Percentiles rank a stretch among this genome's conserved stretches.
Conservation (phyloP, 208 protist genomes). For the Trypanosomatidae sp. region DNA sequence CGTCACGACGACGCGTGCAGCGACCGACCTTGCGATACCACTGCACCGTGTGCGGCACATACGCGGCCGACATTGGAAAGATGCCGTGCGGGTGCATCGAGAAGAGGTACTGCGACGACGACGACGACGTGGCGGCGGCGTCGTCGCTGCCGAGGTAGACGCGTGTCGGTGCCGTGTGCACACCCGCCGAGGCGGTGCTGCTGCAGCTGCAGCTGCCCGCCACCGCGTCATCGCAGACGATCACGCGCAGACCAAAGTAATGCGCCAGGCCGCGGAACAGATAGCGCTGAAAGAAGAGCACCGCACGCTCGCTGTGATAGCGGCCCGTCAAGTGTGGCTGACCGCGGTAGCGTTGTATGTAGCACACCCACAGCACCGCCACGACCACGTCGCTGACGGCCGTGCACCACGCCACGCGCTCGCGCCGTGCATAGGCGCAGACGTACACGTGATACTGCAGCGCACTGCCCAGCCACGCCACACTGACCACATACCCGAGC, state of each 20-base stretch:
- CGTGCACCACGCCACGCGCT: background rate
- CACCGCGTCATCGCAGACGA: no score
- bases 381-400: conserved; percentile 1
- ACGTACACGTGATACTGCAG: conserved; percentile 49
- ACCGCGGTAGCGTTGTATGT: conserved; percentile 42
- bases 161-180: no score
- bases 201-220: no score
- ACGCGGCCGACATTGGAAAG: conserved; percentile 57
- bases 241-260: conserved; percentile 59
- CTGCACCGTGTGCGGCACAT: conserved; percentile 25
- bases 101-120: conserved; percentile 47
- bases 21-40: conserved; percentile 48
- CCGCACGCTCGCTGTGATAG: conserved; percentile 26
- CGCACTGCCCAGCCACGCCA: conserved; percentile 25
- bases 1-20: no score
- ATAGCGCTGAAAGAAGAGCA: conserved; percentile 29
- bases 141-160: no score
- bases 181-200: no score
- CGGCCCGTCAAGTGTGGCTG: conserved; percentile 38
- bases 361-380: conserved; percentile 8
- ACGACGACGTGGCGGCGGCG: no score
- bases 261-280: conserved; percentile 33
- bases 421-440: conserved; percentile 12
- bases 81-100: conserved; percentile 78
- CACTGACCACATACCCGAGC: conserved; percentile 36